Base-by-base conservation (phyloP, 169 alveolate species). In the Plasmodium chabaudi region DNA sequence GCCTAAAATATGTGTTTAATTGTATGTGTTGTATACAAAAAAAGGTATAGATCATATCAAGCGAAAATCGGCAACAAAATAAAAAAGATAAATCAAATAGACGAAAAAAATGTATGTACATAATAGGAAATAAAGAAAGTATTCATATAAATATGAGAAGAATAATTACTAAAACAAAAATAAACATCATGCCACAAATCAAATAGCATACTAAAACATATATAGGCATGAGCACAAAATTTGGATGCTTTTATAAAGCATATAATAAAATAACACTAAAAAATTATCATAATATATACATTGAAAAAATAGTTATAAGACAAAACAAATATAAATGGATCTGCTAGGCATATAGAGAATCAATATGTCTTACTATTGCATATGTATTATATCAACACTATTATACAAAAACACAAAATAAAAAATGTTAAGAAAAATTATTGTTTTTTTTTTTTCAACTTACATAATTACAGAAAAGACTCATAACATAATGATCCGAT, bases 401-500 rank as follows among this genome's bases (percentile, higher is more conserved):
- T 34, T 34, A 34, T 5, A 34, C 42, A 34, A 34, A 34, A 34
- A 1, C 39, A 27, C 39, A 27, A 27, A 27, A 34, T 5, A 5
- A 34, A 34, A 34, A 34, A 34, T 34, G 5, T 5, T 34, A 34
- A 0, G 7, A 34, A 34, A 34, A 3, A 12, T 15, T 55, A 55
- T 15, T 10, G 9, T 55, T 55, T 67, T 19, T 44, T 27, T 51
- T 70, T 84, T 84, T 69, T 86, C 23, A 71, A 69, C 91, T 86
- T 86, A 86, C 91, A 51, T 86, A 86, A 63, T 49, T 70, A 27
- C 87, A 86, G 53, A 86, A 86, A 44, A 69, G 87, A 34, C 42
- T 46, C 87, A 86, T 86, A 44, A 70, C 91, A 39, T 86, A 86
- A 9, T 86, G 27, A 71, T 86, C 60, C 5, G 91, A 86, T 12